Evolutionary conservation across 257 asterid species (phyloP), one percentile per base, ranked within the genome.

Genomic region (Solanum chmielewskii): DNA sequence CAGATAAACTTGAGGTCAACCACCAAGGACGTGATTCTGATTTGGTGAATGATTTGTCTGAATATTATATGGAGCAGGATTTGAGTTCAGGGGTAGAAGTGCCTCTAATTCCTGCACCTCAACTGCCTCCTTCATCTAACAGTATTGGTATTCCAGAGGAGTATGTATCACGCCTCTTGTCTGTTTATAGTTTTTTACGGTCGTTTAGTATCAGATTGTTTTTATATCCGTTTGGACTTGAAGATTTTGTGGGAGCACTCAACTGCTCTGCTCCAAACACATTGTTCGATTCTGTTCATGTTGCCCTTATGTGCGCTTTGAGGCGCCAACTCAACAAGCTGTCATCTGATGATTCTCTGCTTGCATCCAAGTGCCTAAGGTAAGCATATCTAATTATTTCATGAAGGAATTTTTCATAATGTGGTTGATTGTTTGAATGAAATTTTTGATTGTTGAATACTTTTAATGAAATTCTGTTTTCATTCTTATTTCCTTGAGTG

Each of bases 191-290:
- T 84, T 94, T 96, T 90, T 76, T 96, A 89, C 94, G 98, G 23
- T 94, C 98, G 0, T 96, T 95, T 88, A 96, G 98, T 85, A 91
- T 91, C 31, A 91, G 90, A 64, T 90, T 96, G 86, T 96, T 93
- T 88, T 89, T 96, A 88, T 91, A 93, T 90, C 98, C 99, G 33
- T 96, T 96, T 86, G 94, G 90, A 75, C 89, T 96, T 86, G 97
- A 96, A 89, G 98, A 94, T 71, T 95, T 96, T 93, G 99, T 96
- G 89, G 99, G 98, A 74, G 95, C 99, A 64, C 92, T 96, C 78
- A 96, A 94, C 89, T 96, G 94, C 89, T 78, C 91, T 88, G 90
- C 87, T 89, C 92, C 95, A 35, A 96, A 94, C 88, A 94, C 98
- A 86, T 93, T 96, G 91, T 86, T 96, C 92, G 98, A 95, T 88